Evolutionary conservation across 805 yeast species (phyloP).

Genomic region (Candida corydali): DNA sequence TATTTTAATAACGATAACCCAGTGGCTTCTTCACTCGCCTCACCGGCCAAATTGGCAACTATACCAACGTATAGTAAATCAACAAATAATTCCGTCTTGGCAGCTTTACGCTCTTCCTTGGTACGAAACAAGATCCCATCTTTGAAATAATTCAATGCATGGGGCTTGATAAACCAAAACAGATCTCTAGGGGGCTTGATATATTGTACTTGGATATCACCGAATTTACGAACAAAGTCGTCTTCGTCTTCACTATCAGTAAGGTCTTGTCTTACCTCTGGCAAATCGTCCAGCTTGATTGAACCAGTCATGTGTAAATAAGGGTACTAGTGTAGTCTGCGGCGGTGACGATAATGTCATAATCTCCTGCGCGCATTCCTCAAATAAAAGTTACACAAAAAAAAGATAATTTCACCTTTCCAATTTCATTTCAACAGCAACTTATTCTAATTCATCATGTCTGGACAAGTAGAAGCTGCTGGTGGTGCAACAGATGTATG

Average conservation of each 20-base stretch:
- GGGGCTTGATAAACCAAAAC: constrained; percentile 46
- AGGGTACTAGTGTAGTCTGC: no score
- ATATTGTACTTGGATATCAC: constrained; percentile 44
- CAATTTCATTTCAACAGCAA: neutral
- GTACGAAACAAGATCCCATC: constrained; percentile 55
- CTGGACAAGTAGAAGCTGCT: constrained; percentile 4
- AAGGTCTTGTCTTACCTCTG: constrained; percentile 9
- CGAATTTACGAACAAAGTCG: constrained; percentile 46
- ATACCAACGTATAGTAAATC: constrained; percentile 65
- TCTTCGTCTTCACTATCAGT: constrained; percentile 33
- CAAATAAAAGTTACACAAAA: constrained; percentile 1
- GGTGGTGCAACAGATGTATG: constrained; percentile 9
- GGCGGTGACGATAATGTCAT: no score
- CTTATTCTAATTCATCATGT: neutral
- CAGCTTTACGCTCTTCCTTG: constrained; percentile 48
- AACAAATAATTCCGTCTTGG: constrained; percentile 53
- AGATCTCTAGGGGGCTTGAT: constrained; percentile 39
- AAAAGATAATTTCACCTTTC: neutral
- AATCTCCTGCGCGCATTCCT: neutral
- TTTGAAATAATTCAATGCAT: constrained; percentile 58
- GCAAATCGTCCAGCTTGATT: neutral
- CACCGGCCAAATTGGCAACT: constrained; percentile 53
- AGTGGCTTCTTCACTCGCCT: constrained; percentile 47
- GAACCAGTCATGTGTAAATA: no score
- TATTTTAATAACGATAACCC: constrained; percentile 47